Conservation (phyloP, 345 rosid species). For the Salix koriyanagi region DNA sequence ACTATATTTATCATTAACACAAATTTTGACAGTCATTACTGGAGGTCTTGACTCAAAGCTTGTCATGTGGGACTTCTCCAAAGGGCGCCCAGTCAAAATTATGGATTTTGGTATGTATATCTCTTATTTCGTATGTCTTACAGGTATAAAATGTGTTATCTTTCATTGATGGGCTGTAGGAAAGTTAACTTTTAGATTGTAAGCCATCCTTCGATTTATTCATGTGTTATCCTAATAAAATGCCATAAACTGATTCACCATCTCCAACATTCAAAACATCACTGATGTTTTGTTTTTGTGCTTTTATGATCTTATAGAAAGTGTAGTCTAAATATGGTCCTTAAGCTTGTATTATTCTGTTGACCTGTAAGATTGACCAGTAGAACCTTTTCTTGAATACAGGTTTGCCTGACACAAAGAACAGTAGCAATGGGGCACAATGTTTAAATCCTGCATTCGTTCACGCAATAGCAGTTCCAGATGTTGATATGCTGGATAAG, state of each 20-base stretch:
- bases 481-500: constrained; percentile 63
- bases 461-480: constrained; percentile 76
- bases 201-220: too few relatives aligned
- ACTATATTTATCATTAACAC: background rate
- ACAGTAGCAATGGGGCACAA: constrained; percentile 40
- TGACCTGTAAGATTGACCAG: too few relatives aligned
- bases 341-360: too few relatives aligned
- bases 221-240: too few relatives aligned
- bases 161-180: too few relatives aligned
- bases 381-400: constrained; percentile 5
- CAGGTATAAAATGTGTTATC: background rate
- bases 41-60: constrained; percentile 94
- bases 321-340: too few relatives aligned
- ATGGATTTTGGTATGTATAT: constrained; percentile 61
- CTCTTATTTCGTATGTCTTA: background rate
- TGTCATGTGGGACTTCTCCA: constrained; percentile 89
- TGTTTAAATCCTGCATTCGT: constrained; percentile 89
- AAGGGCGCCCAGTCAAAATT: constrained; percentile 61
- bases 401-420: constrained; percentile 45
- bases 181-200: too few relatives aligned
- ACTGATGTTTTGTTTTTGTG: too few relatives aligned
- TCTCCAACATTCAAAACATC: too few relatives aligned
- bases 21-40: constrained; percentile 50
- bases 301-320: too few relatives aligned
- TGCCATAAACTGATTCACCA: too few relatives aligned